These are phyloP conservation scores for Suhomyces emberorum DNA, from an alignment of 805 yeast genomes.

Conservation along the genomic window DNA sequence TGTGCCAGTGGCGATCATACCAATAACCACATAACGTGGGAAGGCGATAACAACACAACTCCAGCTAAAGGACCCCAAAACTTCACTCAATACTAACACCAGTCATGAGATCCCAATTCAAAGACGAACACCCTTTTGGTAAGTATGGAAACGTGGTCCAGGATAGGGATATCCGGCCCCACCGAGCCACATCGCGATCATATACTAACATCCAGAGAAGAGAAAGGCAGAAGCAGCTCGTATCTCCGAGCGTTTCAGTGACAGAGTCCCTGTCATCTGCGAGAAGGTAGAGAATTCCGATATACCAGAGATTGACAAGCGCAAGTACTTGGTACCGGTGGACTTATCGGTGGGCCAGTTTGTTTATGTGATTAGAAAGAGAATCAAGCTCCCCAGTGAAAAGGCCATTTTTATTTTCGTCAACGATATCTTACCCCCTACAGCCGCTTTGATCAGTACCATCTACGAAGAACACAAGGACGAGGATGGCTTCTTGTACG, in stretches of 20 bases:
- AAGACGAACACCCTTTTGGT: constrained; percentile 95
- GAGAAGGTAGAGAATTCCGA: constrained; percentile 97
- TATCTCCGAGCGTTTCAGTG: constrained; percentile 82
- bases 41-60: background rate
- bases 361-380: constrained; percentile 94
- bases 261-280: constrained; percentile 95
- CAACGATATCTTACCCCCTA: constrained; percentile 95
- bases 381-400: constrained; percentile 93
- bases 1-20: too few species aligned
- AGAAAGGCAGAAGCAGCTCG: constrained; percentile 94
- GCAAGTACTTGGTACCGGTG: constrained; percentile 93
- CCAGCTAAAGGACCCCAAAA: too few species aligned
- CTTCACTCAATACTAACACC: constrained; percentile 8
- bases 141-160: constrained; percentile 33
- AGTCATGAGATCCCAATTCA: constrained; percentile 83
- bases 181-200: background rate
- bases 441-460: constrained; percentile 94
- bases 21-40: too few species aligned
- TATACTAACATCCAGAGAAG: constrained; percentile 50
- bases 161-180: too few species aligned
- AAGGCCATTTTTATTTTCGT: constrained; percentile 97
- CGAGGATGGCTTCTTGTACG: constrained; percentile 95
- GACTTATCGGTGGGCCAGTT: constrained; percentile 97
- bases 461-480: constrained; percentile 97
- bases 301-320: constrained; percentile 93